Base-by-base conservation (phyloP, 495 filamentous ascomycete species). In the Copromyces sp. region DNA sequence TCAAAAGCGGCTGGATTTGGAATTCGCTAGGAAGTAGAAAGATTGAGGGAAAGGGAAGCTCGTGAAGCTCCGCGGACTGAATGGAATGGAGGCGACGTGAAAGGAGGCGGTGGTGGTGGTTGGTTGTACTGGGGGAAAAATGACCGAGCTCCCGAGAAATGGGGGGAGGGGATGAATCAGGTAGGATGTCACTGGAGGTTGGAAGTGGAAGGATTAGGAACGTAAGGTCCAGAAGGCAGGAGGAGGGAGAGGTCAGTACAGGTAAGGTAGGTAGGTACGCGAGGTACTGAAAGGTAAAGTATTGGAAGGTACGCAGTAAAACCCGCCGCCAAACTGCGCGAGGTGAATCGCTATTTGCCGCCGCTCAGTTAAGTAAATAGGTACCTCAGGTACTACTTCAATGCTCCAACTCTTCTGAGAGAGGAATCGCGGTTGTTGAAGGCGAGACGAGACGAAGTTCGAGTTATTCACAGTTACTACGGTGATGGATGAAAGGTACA, bases 1-100 rank as follows among this genome's bases (percentile, higher is more conserved):
- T 78, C 76, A 72, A 78, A 78, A 77, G 79, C 73, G 74, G 76
- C 68, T 75, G 77, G 32, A 14, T 35, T 68, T 53, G 17, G 45
- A 35, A 68, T 41, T 29, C 45, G 53, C 53, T 65, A 35, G 53
- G 53, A 65, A 68, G 71, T 38, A 24, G 47, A 41, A 72, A 37
- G 70, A 68, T 53, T 71, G 70, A 68, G 71, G 39, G 39, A 72
- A 72, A 69, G 44, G 59, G 71, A 72, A 20, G 71, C 47, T 68
- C 37, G 32, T 68, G 35, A 39, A 24, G 71, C 37, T 69, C 37
- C 47, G 45, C 29, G 53, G 53, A 65, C 53, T 65, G 53, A 65
- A 65, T 65, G 53, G 53, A 35, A 65, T 65, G 29, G 53, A 29
- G 29, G 53, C 53, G 70, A 39, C 14, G 53, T 65, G 53, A 65